Conservation (phyloP, 23 red algal genomes). For the Gracilaria caudata region DNA sequence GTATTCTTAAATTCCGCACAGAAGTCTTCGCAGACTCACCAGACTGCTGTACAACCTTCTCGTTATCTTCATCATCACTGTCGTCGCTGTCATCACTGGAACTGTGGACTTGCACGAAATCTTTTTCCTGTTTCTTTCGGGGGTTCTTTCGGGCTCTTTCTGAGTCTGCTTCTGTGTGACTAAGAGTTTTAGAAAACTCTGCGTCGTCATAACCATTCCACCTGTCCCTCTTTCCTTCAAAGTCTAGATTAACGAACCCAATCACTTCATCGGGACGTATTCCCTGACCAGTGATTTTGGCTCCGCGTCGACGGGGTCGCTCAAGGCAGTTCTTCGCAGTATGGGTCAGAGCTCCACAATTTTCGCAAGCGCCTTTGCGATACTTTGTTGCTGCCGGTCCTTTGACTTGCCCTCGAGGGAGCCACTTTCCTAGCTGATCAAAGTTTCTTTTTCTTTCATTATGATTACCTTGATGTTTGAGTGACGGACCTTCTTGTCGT, state of each 20-base stretch:
- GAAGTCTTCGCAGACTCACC: constrained; percentile 60
- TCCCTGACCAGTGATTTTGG: constrained; percentile 53
- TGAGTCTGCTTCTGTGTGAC: constrained; percentile 20
- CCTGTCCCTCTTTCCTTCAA: constrained; percentile 85
- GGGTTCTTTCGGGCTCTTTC: constrained; percentile 22
- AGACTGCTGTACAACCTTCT: constrained; percentile 78
- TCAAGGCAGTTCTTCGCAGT: constrained; percentile 81
- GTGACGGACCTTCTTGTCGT: constrained; percentile 52
- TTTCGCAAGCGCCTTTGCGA: constrained; percentile 84
- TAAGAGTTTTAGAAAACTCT: constrained; percentile 58
- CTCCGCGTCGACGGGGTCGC: constrained; percentile 69
- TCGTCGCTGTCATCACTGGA: constrained; percentile 26
- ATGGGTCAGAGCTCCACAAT: constrained; percentile 90
- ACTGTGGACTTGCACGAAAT: not conserved
- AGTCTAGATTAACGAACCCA: constrained; percentile 71
- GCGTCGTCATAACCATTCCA: constrained; percentile 89
- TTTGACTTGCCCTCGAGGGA: constrained; percentile 62
- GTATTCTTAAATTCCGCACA: constrained; percentile 86
- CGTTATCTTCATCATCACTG: constrained; percentile 48
- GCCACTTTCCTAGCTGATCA: constrained; percentile 74
- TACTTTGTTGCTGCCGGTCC: constrained; percentile 69
- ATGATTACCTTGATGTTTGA: constrained; percentile 90
- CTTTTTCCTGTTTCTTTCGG: constrained; percentile 12
- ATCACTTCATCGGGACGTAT: constrained; percentile 78
- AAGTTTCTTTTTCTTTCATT: constrained; percentile 61